Evolutionary conservation across 805 yeast species (phyloP), one percentile per base, ranked within the genome.

Genomic region (Kodamaea neixiangensis): DNA sequence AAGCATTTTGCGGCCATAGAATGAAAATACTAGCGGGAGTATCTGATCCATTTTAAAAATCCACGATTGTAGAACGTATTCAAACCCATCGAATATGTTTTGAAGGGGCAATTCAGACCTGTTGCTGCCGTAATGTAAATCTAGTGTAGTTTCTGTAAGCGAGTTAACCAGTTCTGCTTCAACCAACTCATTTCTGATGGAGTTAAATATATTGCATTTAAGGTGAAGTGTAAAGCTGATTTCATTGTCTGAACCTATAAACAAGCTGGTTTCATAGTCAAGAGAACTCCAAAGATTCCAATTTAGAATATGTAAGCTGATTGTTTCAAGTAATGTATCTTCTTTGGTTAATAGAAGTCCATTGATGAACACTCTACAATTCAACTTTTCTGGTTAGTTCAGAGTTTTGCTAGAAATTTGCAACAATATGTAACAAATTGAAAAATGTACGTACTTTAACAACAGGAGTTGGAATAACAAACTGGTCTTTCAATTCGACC

Each of bases 21-120:
- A 59, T 14, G 68, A 64, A 33, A 62, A 64, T 5, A 60, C 55
- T 20, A 64, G 54, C 11, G 68, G 68, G 37, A 47, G 60, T 25
- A 48, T 54, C 51, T 52, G 57, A 49, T 64, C 68, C n/a, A 60
- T 53, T 25, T 61, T 56, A 20, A 63, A 21, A 17, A 62, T 19
- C 47, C 63, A 54, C 5, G 65, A 58, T 3, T 54, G 37, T 14
- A 60, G 51, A 44, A 55, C 49, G 34, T 64, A 63, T 43, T 64
- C 58, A 19, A 63, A 40, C 14, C 51, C 50, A 15, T 21, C 15
- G 7, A 51, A 20, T 31, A 51, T 14, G 20, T 9, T 9, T 1
- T 31, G 15, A 2, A 54, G 14, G 9, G 38, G 29, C 4, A 50
- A 15, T 15, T 35, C 22, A 2, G 47, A 14, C 2, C 19, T n/a